These are phyloP conservation scores for Brachypodium distachyon DNA, from an alignment of 202 grass and related monocot genomes.

Conservation along the genomic window DNA sequence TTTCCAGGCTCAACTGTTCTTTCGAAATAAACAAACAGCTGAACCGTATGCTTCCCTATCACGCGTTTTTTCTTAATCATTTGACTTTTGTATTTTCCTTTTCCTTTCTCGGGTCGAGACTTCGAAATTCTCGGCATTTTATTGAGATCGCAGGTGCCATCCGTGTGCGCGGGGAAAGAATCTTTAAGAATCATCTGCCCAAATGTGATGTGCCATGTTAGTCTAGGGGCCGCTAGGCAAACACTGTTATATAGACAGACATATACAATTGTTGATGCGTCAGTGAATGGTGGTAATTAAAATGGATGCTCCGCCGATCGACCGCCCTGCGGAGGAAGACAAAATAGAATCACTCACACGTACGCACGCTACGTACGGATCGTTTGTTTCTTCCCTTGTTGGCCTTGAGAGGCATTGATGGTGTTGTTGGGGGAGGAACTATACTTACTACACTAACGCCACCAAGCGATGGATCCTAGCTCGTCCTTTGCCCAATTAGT, in stretches of 20 bases:
- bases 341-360: constrained; percentile 22
- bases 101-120: background rate
- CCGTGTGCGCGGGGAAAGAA: background rate
- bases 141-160: constrained; percentile 7
- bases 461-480: too few species aligned
- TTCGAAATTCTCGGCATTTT: background rate
- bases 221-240: too few species aligned
- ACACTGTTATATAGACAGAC: too few species aligned
- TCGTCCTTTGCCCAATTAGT: too few species aligned
- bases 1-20: background rate
- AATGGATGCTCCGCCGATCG: too few species aligned
- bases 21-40: background rate
- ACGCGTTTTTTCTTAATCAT: background rate
- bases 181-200: background rate
- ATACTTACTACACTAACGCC: background rate
- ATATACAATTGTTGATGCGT: too few species aligned
- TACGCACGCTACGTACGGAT: background rate
- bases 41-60: background rate
- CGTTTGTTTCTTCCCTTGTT: background rate
- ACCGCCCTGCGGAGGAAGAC: too few species aligned
- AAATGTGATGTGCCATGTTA: background rate
- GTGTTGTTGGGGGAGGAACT: background rate
- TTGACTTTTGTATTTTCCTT: background rate
- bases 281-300: too few species aligned
- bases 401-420: background rate